Evolutionary conservation across 768 basidiomycete species (phyloP), one percentile per base, ranked within the genome.

Genomic region (Mycena galopus): DNA sequence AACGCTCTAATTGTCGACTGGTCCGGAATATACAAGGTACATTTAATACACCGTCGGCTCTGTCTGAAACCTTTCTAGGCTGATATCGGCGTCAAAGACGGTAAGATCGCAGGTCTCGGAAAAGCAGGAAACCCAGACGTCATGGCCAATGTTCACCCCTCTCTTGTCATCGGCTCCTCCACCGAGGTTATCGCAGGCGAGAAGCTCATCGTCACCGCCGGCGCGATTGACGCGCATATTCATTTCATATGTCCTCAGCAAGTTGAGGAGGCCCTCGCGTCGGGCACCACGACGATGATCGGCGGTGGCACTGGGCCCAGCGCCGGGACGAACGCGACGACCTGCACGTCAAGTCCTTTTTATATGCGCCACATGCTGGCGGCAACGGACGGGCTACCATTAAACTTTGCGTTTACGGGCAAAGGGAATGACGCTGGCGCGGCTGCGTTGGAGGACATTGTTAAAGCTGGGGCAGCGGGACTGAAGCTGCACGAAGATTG

Each of bases 401-500:
- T 98, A 86, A 98, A 98, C 79, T 96, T 97, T 80, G 94, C 88
- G 2, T 94, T 99, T 78, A 99, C 98, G 1, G 97, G 97, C 17
- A 99, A 98, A 82, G 98, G 97, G 0, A 99, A 98, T 75, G 98
- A 99, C 78, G 88, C 94, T 0, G 96, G 92, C 0, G 84, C 87
- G 12, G 85, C 76, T 3, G 93, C 94, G 4, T 79, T 98, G 64
- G 92, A 91, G 79, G 97, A 98, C 69, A 86, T 96, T 65, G 86
- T 97, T 29, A 85, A 86, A 69, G 95, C 95, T 16, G 97, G 97
- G 12, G 96, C 95, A 1, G 89, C 88, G 17, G 98, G 98, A 2
- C 80, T 99, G 76, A 99, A 99, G 84, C 83, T 99, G 69, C 98
- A 99, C 77, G 98, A 99, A 81, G 97, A 99, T 81, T 98, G 97